phyloP scores from a whole-genome alignment of 2,329 filamentous ascomycete genomes.

The Akanthomyces muscarius region DNA sequence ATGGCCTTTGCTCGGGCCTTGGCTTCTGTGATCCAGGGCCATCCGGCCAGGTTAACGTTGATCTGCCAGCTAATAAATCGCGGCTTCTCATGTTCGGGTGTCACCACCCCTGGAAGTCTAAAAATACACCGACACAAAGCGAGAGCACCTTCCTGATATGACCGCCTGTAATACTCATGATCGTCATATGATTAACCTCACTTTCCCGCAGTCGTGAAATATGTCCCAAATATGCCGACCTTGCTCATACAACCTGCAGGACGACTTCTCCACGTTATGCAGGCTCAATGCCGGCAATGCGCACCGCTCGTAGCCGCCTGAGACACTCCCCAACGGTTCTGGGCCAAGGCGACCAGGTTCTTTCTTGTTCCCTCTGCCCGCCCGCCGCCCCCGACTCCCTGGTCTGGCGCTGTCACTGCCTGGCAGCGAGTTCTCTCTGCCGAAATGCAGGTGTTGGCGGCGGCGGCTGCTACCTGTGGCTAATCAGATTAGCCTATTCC shows the following conservation, averaged over 20 bases:
- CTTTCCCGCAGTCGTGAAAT: neutral
- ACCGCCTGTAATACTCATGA: neutral
- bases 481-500: neutral
- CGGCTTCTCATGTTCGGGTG: neutral
- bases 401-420: too few relatives aligned
- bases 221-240: neutral
- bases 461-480: neutral
- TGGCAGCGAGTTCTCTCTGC: too few relatives aligned
- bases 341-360: too few relatives aligned
- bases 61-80: constrained; percentile 1
- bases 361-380: neutral
- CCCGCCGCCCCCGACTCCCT: neutral
- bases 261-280: neutral
- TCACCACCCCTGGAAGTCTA: neutral
- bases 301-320: neutral
- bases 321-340: constrained; percentile 1
- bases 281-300: neutral
- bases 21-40: neutral
- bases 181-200: constrained; percentile 12
- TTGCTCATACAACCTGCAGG: neutral
- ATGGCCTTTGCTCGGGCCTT: neutral
- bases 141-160: neutral
- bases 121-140: neutral
- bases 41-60: neutral
- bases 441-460: too few relatives aligned